These are phyloP conservation scores for Populus hybrid DNA, from an alignment of 441 rosid species.

Conservation along the genomic window DNA sequence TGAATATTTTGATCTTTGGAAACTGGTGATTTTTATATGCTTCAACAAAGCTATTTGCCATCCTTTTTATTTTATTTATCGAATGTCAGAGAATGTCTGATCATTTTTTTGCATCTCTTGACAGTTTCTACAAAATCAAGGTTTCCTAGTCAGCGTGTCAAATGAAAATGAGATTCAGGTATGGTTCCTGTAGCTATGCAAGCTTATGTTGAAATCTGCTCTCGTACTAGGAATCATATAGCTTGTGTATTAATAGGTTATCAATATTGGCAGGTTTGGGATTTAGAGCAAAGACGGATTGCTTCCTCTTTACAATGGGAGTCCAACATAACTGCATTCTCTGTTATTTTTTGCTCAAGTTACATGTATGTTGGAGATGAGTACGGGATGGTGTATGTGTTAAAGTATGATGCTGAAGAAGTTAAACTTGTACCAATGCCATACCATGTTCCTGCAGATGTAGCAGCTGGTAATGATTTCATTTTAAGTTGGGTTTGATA, in stretches of 20 bases:
- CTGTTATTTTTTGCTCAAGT: slow-evolving; percentile 46
- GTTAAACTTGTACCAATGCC: slow-evolving; percentile 44
- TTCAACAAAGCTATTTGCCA: not conserved
- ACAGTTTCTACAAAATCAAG: slow-evolving; percentile 64
- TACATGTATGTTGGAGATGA: slow-evolving; percentile 70
- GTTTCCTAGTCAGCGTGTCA: slow-evolving; percentile 48
- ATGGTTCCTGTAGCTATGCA: slow-evolving; percentile 12
- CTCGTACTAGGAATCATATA: slow-evolving; percentile 5
- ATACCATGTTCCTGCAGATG: slow-evolving; percentile 42
- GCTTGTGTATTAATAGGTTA: slow-evolving; percentile 22
- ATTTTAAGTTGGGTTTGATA: not conserved
- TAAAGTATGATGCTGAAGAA: slow-evolving; percentile 44
- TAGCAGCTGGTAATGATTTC: slow-evolving; percentile 43
- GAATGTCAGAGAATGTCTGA: not conserved
- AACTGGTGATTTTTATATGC: not conserved
- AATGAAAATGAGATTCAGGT: slow-evolving; percentile 64
- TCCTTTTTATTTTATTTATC: not conserved
- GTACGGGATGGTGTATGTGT: slow-evolving; percentile 49
- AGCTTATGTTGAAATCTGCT: not conserved
- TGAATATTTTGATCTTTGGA: not conserved
- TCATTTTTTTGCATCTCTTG: not conserved
- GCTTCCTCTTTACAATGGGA: slow-evolving; percentile 49
- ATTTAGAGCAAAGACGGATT: slow-evolving; percentile 43
- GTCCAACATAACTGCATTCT: slow-evolving; percentile 61
- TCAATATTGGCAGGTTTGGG: slow-evolving; percentile 53